These are phyloP conservation scores for Hymenoscyphus salicellus DNA, from an alignment of 2,329 filamentous ascomycete genomes.

Conservation along the genomic window DNA sequence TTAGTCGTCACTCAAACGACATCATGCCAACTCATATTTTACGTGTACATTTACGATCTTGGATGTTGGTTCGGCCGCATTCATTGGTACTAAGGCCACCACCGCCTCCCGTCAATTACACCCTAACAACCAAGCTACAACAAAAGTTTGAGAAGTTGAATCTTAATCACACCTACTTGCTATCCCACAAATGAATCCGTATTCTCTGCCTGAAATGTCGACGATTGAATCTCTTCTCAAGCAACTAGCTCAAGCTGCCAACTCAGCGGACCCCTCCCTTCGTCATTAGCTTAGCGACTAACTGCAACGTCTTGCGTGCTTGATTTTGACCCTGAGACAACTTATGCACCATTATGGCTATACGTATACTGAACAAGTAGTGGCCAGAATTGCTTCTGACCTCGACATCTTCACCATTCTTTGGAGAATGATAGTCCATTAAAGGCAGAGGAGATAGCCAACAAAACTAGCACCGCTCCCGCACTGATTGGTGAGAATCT, in stretches of 20 bases:
- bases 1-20: no score
- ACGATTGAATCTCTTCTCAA: constrained; percentile 9
- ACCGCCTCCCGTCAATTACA: no score
- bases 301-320: constrained; percentile 1
- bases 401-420: constrained; percentile 6
- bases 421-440: neutral
- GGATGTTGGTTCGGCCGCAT: no score
- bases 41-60: no score
- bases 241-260: constrained; percentile 1
- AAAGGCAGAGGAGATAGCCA: constrained; percentile 6
- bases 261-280: constrained; percentile 5
- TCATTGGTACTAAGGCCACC: no score
- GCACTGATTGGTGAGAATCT: neutral
- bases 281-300: neutral
- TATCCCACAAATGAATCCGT: neutral
- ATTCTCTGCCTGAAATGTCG: neutral
- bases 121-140: no score
- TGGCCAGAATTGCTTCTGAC: constrained; percentile 3
- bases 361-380: neutral
- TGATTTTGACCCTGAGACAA: neutral
- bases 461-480: neutral
- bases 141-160: no score
- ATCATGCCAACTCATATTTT: no score
- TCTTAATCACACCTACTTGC: neutral
- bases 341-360: constrained; percentile 9